Evolutionary conservation across 2,329 filamentous ascomycete species (phyloP), one percentile per base, ranked within the genome.

Genomic region (Fusarium verticillioides): DNA sequence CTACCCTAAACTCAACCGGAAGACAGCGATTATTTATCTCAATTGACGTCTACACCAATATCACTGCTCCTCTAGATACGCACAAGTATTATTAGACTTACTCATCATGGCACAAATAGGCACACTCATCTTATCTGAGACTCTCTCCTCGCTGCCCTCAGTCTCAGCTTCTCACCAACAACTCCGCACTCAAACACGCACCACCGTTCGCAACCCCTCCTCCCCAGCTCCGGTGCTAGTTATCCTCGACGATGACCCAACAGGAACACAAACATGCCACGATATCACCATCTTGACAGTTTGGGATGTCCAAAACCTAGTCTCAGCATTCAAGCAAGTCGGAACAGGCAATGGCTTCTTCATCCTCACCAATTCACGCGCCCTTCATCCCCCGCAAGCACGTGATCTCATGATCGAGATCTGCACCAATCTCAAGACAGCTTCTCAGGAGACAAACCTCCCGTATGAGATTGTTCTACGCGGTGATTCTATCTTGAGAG

Each of bases 401-500:
- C 80, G 83, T 21, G 69, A 75, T 0, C 82, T 90, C 4, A 86
- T 89, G 72, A 75, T 77, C 12, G 83, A 85, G 26, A 89, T 91
- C 56, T 89, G 87, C 72, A 72, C 73, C 8, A 88, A 88, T 66
- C 73, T 90, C 7, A 78, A 84, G 26, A 60, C 78, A 13, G 88
- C 87, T 1, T 84, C 85, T 0, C 75, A 78, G 5, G 77, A 80
- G 8, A 81, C 83, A 0, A 79, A 75, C 1, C 81, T 82, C 9
- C 74, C 80, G 0, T 86, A 90, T 34, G 88, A 90, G 53, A 83
- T 90, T 10, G 88, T 90, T 0, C 82, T 90, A 0, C 83, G 89
- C 2, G 85, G 88, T 5, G 88, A 91, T 66, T 89, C 87, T 7
- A 90, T 88, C 0, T 76, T 90, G 2, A 81, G 88, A 4, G 88